Base-by-base conservation (phyloP, 805 yeast species). In the Cyberlindnera mrakii region DNA sequence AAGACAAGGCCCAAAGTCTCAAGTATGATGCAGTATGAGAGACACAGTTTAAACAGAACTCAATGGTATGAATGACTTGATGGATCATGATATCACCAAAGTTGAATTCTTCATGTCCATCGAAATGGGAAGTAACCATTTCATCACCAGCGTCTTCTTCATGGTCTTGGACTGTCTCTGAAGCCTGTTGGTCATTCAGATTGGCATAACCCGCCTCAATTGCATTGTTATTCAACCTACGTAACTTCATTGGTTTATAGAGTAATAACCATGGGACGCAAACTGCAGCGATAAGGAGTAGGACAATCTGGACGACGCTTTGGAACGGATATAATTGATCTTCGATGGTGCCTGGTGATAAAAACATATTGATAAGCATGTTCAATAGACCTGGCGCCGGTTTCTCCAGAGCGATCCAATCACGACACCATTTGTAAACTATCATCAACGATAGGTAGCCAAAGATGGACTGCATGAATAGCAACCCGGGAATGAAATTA, bases 11-110 rank as follows among this genome's bases (percentile, higher is more conserved):
- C 99, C 99, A 91, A 52, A 91, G 71, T 66, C 99, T 85, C 54
- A 91, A 72, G 60, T 91, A 91, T 0, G 98, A 91, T 1, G 99
- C 99, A 2, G 99, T 91, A 64, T 91, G 99, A n/a, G 96, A 87
- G 29, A 91, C 96, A 71, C 96, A 86, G 66, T 93, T 93, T 60
- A 91, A 74, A 60, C 99, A 91, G 68, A 93, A 91, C 71, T 91
- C 99, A 61, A 91, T 91, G 10, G 99, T 93, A 65, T 93, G 97
- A 54, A 91, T 91, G 19, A 91, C 96, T 67, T 91, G 99, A 65
- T 91, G 96, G 54, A 91, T 91, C 82, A 91, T 84, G 30, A 93
- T 78, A 57, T 91, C 99, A 37, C 97, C 97, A 61, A 91, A 86
- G 48, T 82, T 76, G 56, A 81, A 82, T 36, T 67, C 81, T 32